Evolutionary conservation across 164 flowering plant genomes (phyloP), one percentile per base, ranked within the genome.

Genomic region (Aristolochia contorta): DNA sequence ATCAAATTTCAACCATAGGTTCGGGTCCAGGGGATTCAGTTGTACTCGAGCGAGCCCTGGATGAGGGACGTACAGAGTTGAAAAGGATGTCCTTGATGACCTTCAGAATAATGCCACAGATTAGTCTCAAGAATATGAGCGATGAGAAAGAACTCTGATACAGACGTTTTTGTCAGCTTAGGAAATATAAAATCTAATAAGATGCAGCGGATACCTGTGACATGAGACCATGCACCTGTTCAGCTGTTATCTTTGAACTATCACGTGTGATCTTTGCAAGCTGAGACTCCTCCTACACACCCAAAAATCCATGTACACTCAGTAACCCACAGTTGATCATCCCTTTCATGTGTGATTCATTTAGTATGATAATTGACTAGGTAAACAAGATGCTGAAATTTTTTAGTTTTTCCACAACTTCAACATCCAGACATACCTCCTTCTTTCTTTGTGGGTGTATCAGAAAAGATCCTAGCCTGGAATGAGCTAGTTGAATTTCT

Each of bases 191-290:
- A 52, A 53, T 18, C 21, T 56, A 12, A 37, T 30, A 53, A 23
- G 14, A 47, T 12, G 4, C 1, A 15, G 53, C 53, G 5, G 24
- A 55, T 56, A 94, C 99, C 95, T 91, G 99, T 20, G 99, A 94
- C 99, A 94, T 94, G 47, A 94, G 80, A 32, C 99, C 99, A 76
- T 94, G 99, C 61, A 94, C 99, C 71, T 94, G 96, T 77, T 94
- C 97, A 16, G 87, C 99, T 51, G 99, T 89, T 61, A 91, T 94
- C 70, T 91, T 94, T 41, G 99, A 85, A 77, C 99, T 94, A 71
- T 94, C 99, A 18, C 91, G 87, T 52, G 91, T 91, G 45, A 94
- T 94, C 81, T 94, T 91, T 18, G 89, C 83, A 67, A 94, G 96
- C 69, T 83, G 96, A 60, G 96, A 83, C 53, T 91, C 99, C 62